Evolutionary conservation across 2,329 filamentous ascomycete genomes (phyloP).

Genomic region (Diplodia mutila): DNA sequence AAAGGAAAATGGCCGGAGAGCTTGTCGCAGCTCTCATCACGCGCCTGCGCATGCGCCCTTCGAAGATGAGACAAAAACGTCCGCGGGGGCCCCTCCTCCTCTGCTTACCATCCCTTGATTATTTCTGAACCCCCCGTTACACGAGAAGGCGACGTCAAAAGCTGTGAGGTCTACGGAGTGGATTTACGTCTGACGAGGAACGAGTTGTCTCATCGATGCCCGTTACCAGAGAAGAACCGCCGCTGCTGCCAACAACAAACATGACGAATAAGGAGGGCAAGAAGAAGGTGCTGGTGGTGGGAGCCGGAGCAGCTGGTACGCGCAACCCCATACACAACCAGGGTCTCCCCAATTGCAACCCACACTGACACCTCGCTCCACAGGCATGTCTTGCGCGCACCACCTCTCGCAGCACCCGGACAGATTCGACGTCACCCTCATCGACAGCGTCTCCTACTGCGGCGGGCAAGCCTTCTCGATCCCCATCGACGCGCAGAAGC

Average conservation of each 20-base stretch:
- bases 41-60: not conserved
- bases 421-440: constrained; percentile 66
- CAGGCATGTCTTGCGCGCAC: constrained; percentile 66
- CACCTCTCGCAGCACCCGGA: constrained; percentile 68
- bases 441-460: constrained; percentile 59
- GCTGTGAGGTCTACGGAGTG: not conserved
- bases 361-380: constrained; percentile 27
- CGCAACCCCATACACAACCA: not conserved
- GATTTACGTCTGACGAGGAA: not conserved
- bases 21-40: not conserved
- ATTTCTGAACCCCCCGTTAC: not conserved
- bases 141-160: not conserved
- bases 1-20: constrained; percentile 10
- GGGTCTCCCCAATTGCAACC: constrained; percentile 21
- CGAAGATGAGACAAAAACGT: not conserved
- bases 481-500: constrained; percentile 57
- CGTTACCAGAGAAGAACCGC: not conserved
- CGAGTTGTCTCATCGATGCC: constrained; percentile 5
- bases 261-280: constrained; percentile 27
- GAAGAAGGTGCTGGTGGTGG: constrained; percentile 46
- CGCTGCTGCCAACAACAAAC: constrained; percentile 22
- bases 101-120: not conserved
- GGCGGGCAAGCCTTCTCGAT: constrained; percentile 66
- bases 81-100: not conserved
- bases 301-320: constrained; percentile 46